Conservation (phyloP, 2,329 filamentous ascomycete species). For the Neurospora crassa region DNA sequence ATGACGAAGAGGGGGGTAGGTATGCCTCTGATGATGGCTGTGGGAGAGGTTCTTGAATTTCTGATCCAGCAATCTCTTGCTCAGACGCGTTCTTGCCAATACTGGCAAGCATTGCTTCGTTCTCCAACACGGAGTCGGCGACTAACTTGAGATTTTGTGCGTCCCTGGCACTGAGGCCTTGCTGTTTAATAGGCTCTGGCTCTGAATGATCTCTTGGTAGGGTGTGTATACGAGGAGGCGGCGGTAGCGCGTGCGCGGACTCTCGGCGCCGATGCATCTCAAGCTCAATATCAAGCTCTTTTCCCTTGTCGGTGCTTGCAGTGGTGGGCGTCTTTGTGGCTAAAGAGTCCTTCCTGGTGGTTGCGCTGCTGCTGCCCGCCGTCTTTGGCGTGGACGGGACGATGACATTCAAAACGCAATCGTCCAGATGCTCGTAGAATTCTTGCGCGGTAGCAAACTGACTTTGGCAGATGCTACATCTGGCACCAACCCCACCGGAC, state of each 20-base stretch:
- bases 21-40: not conserved
- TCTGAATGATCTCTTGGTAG: not conserved
- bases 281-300: slow-evolving; percentile 12
- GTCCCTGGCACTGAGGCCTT: not conserved
- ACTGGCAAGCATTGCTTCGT: not conserved
- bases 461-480: slow-evolving; percentile 81
- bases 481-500: slow-evolving; percentile 45
- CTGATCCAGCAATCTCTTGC: not conserved
- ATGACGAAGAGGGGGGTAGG: not conserved
- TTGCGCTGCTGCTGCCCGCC: slow-evolving; percentile 12
- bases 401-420: slow-evolving; percentile 51
- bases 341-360: slow-evolving; percentile 17
- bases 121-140: not conserved
- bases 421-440: slow-evolving; percentile 90
- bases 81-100: not conserved
- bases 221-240: not conserved
- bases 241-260: not conserved
- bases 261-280: slow-evolving; percentile 3
- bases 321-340: slow-evolving; percentile 19
- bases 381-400: slow-evolving; percentile 35
- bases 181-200: not conserved
- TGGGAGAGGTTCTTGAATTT: not conserved
- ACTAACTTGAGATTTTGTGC: not conserved
- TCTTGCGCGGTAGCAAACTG: slow-evolving; percentile 80
- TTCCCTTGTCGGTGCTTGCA: slow-evolving; percentile 18